Conservation (phyloP, 169 alveolate genomes). For the Hepatocystis sp. region DNA sequence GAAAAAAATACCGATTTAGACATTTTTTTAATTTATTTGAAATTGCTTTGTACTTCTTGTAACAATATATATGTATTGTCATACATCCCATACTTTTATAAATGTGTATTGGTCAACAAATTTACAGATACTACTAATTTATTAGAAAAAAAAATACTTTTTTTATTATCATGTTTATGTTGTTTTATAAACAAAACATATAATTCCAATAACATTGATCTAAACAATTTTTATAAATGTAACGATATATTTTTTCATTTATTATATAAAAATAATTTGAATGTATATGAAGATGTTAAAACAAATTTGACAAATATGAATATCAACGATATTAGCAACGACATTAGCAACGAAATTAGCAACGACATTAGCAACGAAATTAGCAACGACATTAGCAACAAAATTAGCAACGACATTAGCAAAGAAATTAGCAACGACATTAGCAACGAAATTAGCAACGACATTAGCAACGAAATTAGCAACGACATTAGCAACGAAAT, state of each 20-base stretch:
- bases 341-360: too few relatives aligned
- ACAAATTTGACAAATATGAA: constrained; percentile 11
- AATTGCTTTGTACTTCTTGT: constrained; percentile 9
- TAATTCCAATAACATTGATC: background rate
- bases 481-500: too few relatives aligned
- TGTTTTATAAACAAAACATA: constrained; percentile 3
- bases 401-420: too few relatives aligned
- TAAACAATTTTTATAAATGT: constrained; percentile 10
- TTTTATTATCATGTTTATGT: constrained; percentile 20
- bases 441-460: too few relatives aligned
- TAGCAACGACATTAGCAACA: too few relatives aligned
- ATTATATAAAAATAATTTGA: constrained; percentile 18
- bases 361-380: too few relatives aligned
- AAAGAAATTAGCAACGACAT: too few relatives aligned
- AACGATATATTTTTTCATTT: constrained; percentile 10
- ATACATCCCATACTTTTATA: constrained; percentile 26
- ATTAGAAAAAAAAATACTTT: background rate
- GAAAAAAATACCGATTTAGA: constrained; percentile 6
- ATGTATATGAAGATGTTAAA: constrained; percentile 48
- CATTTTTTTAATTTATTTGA: constrained; percentile 7
- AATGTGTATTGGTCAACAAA: background rate
- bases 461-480: too few relatives aligned
- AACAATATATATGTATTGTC: constrained; percentile 42
- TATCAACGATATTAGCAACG: constrained; percentile 7
- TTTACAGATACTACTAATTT: constrained; percentile 2